These are phyloP conservation scores for Exsudoporus frostii DNA, from an alignment of 768 basidiomycete genomes.

Conservation along the genomic window DNA sequence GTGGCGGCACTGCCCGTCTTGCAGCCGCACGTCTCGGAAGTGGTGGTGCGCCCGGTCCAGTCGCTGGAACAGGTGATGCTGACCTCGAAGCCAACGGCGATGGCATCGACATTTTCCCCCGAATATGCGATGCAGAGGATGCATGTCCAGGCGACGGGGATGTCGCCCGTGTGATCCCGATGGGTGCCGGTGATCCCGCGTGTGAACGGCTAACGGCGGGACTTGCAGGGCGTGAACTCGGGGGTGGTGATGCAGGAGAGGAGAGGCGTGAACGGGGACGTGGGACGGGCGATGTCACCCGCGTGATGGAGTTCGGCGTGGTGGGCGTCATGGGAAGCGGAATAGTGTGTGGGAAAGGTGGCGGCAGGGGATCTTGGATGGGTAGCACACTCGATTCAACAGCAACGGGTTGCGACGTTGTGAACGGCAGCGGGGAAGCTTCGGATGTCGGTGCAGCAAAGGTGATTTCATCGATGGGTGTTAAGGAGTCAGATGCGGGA, in stretches of 20 bases:
- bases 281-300: constrained; percentile 17
- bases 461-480: constrained; percentile 22
- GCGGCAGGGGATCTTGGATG: constrained; percentile 3
- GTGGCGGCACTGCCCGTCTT: constrained; percentile 37
- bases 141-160: constrained; percentile 13
- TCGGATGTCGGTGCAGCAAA: constrained; percentile 15
- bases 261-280: constrained; percentile 35
- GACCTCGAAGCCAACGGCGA: constrained; percentile 36
- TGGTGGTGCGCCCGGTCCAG: constrained; percentile 43
- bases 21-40: constrained; percentile 65
- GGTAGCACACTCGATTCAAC: constrained; percentile 5
- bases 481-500: constrained; percentile 12
- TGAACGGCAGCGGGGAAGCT: neutral
- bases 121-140: constrained; percentile 2
- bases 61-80: constrained; percentile 33
- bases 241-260: constrained; percentile 28
- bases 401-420: constrained; percentile 2
- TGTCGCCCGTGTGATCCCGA: constrained; percentile 1
- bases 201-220: constrained; percentile 24
- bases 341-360: constrained; percentile 20
- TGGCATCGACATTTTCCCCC: constrained; percentile 15
- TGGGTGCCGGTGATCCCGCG: constrained; percentile 22
- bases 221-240: constrained; percentile 29
- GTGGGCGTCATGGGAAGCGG: constrained; percentile 28
- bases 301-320: constrained; percentile 24